Evolutionary conservation across 1,284 basidiomycete genomes (phyloP).

Genomic region (Tremellales sp.): DNA sequence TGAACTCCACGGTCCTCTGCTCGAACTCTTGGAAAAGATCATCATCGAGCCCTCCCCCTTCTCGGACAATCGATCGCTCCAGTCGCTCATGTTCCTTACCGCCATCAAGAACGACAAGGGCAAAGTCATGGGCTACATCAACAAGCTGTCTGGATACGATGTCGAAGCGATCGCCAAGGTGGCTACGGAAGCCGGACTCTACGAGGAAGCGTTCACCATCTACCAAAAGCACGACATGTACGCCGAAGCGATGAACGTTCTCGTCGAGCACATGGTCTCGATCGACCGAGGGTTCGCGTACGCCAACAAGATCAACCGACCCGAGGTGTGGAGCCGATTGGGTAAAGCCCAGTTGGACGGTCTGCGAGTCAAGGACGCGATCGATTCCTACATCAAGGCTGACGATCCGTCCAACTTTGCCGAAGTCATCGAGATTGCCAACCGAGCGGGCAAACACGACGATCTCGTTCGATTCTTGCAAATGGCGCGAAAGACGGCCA

Average conservation of each 20-base stretch:
- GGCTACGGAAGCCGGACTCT: conserved; percentile 91
- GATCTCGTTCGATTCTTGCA: conserved; percentile 96
- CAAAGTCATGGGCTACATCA: conserved; percentile 97
- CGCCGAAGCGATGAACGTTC: conserved; percentile 91
- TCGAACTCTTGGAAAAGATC: conserved; percentile 98
- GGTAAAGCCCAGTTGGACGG: conserved; percentile 99
- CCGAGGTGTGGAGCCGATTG: conserved; percentile 94
- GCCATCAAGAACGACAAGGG: conserved; percentile 98
- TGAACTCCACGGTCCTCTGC: conserved; percentile 94
- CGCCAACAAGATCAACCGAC: conserved; percentile 93
- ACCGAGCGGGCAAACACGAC: conserved; percentile 94
- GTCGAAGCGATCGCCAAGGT: conserved; percentile 93
- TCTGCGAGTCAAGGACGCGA: conserved; percentile 95
- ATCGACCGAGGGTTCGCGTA: conserved; percentile 96
- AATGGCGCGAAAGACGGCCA: conserved; percentile 97
- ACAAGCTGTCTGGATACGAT: conserved; percentile 95
- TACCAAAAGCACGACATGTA: conserved; percentile 94
- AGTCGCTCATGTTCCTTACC: conserved; percentile 91
- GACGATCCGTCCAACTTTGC: conserved; percentile 92
- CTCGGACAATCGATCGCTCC: conserved; percentile 93
- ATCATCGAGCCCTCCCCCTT: conserved; percentile 96
- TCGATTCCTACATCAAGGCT: conserved; percentile 99
- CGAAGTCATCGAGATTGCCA: conserved; percentile 96
- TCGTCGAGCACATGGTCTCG: conserved; percentile 97
- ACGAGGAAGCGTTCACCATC: conserved; percentile 94